These are phyloP conservation scores for Pythium diclinum DNA, from an alignment of 352 stramenopile species.

Conservation along the genomic window DNA sequence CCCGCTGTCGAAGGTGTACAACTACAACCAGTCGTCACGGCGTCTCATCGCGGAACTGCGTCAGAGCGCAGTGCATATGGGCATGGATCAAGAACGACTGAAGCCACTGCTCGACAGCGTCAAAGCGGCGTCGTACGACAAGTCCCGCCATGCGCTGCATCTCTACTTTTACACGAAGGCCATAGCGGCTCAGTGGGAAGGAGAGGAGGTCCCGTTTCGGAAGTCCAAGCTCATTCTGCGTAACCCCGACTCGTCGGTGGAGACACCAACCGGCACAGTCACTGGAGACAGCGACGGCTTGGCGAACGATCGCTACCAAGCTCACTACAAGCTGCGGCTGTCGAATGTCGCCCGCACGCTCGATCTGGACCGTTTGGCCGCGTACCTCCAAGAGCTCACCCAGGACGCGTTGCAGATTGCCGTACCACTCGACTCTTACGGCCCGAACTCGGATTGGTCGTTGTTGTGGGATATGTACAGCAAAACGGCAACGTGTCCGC, in stretches of 20 bases:
- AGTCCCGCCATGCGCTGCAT: slow-evolving; percentile 3
- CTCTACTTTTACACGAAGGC: slow-evolving; percentile 13
- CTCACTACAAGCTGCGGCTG: slow-evolving; percentile 4
- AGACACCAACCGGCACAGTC: not conserved
- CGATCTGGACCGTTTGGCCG: not conserved
- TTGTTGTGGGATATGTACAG: slow-evolving; percentile 16
- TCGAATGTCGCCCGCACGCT: slow-evolving; percentile 7
- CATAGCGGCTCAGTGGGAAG: slow-evolving; percentile 5
- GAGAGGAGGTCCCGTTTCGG: slow-evolving; percentile 6
- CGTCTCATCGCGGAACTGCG: not conserved
- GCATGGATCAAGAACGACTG: not conserved
- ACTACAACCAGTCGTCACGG: slow-evolving; percentile 5
- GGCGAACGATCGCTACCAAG: slow-evolving; percentile 15
- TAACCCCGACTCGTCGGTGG: slow-evolving; percentile 6
- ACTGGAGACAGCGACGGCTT: slow-evolving; percentile 1
- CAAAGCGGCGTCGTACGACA: slow-evolving; percentile 14
- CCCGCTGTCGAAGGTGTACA: not conserved
- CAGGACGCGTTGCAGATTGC: slow-evolving; percentile 2
- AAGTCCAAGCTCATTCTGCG: not conserved
- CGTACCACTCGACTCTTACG: slow-evolving; percentile 16
- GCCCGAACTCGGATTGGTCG: slow-evolving; percentile 6
- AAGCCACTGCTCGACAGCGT: not conserved
- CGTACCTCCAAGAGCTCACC: slow-evolving; percentile 4
- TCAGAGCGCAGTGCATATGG: not conserved
- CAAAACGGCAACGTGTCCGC: not conserved